These are phyloP conservation scores for Rubia tinctorum DNA, from an alignment of 305 asterid species.

Conservation along the genomic window DNA sequence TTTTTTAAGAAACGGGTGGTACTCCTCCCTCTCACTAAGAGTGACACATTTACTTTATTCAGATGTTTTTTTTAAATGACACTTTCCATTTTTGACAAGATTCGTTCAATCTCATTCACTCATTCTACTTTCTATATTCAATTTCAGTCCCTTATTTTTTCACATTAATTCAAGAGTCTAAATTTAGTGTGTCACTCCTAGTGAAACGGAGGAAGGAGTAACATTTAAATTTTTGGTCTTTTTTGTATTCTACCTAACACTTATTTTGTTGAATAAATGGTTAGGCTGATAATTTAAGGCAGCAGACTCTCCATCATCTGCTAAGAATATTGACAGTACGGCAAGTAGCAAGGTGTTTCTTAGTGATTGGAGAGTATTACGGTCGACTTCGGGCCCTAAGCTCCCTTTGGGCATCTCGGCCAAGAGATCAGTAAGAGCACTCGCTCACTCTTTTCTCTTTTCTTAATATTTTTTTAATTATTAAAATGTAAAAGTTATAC, in stretches of 20 bases:
- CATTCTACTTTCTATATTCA: too few species aligned
- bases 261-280: background rate
- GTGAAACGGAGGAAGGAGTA: too few species aligned
- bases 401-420: conserved; percentile 93
- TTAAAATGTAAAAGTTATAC: too few species aligned
- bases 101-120: too few species aligned
- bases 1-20: background rate
- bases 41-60: background rate
- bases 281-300: conserved; percentile 92
- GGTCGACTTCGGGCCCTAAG: conserved; percentile 85
- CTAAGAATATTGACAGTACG: conserved; percentile 68
- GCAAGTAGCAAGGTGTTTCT: conserved; percentile 79
- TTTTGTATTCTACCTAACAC: background rate
- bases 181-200: too few species aligned
- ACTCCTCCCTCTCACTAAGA: background rate
- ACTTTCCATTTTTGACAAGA: conserved; percentile 9
- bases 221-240: conserved; percentile 8
- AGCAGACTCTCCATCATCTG: conserved; percentile 80
- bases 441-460: background rate
- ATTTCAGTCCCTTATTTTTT: too few species aligned
- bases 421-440: conserved; percentile 68
- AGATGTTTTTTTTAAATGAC: too few species aligned
- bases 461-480: too few species aligned
- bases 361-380: conserved; percentile 89
- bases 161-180: too few species aligned